Base-by-base conservation (phyloP, 495 filamentous ascomycete species). In the Physcia stellaris region DNA sequence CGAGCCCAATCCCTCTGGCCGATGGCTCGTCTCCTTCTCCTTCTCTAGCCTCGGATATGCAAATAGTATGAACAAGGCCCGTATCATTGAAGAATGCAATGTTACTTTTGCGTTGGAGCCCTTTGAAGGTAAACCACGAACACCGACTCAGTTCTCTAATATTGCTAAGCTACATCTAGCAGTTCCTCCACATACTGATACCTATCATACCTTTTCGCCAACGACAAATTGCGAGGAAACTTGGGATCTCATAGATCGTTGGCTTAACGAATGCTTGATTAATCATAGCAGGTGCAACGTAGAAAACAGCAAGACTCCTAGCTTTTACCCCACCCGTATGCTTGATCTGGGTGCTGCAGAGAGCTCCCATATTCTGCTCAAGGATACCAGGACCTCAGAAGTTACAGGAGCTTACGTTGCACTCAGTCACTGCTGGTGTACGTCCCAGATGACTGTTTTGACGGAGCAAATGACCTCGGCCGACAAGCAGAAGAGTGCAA, bases 381-480 rank as follows among this genome's bases (percentile, higher is more conserved):
- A 9, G n/a, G 26, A 28, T 9, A 28, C 32, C 9, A 35, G 7
- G 7, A 16, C 9, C 9, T 7, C 32, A 9, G 32, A 9, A 7
- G 17, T 35, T n/a, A 7, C 7, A 9, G 32, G 32, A 7, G 9
- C 32, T 17, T 35, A 35, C 17, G 16, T 35, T 35, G 17, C 32
- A n/a, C 32, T 35, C 7, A 35, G 32, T 19, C 32, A 35, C 32
- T 35, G 32, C 17, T 35, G 32, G 32, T 9, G 32, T 17, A 35
- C 11, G 7, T n/a, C 32, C 17, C 32, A 17, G 10, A n/a, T 35
- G 12, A 35, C 32, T 10, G 17, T 19, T 9, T 16, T 35, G 11
- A 35, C 32, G 10, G 10, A n/a, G 9, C 7, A 35, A 19, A 9
- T 13, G 9, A 13, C 9, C 13, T 9, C 13, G n/a, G 9, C 26